These are phyloP conservation scores for Yamadazyma spencermartinsiae DNA, from an alignment of 1,139 yeast genomes.

Conservation along the genomic window DNA sequence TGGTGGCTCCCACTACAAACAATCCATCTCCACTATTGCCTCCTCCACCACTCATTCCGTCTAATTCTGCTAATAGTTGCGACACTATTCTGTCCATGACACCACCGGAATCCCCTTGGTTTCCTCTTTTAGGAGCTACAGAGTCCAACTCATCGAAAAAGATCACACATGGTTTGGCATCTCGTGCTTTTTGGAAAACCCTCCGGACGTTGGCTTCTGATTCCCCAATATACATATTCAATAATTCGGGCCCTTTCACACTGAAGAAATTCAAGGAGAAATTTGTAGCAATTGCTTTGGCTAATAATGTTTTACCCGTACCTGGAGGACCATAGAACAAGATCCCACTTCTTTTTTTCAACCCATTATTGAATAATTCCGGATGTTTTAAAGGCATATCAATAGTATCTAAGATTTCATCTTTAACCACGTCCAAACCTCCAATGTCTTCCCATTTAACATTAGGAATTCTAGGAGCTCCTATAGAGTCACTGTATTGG, in stretches of 20 bases:
- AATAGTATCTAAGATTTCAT: conserved; percentile 90
- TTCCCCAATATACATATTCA: conserved; percentile 98
- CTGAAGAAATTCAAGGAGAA: conserved; percentile 92
- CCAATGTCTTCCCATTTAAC: conserved; percentile 97
- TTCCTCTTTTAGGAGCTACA: conserved; percentile 96
- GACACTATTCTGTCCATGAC: conserved; percentile 98
- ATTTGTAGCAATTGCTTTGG: conserved; percentile 95
- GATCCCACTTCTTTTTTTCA: conserved; percentile 92
- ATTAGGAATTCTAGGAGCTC: conserved; percentile 94
- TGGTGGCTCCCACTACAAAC: conserved; percentile 96
- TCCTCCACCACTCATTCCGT: conserved; percentile 78
- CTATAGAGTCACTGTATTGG: conserved; percentile 90
- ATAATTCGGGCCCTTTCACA: conserved; percentile 92
- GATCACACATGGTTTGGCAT: conserved; percentile 95
- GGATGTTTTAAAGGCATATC: conserved; percentile 96
- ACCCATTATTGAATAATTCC: conserved; percentile 80
- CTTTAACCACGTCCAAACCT: conserved; percentile 84
- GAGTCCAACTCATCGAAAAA: conserved; percentile 97
- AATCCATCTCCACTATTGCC: conserved; percentile 75
- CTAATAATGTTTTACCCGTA: conserved; percentile 91
- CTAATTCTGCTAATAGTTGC: conserved; percentile 88
- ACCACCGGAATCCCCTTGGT: conserved; percentile 98
- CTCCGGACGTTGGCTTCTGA: conserved; percentile 95
- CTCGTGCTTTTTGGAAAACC: conserved; percentile 91
- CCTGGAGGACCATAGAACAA: conserved; percentile 98